Evolutionary conservation across 2,329 filamentous ascomycete species (phyloP), one percentile per base, ranked within the genome.

Genomic region (Fusarium sp.): DNA sequence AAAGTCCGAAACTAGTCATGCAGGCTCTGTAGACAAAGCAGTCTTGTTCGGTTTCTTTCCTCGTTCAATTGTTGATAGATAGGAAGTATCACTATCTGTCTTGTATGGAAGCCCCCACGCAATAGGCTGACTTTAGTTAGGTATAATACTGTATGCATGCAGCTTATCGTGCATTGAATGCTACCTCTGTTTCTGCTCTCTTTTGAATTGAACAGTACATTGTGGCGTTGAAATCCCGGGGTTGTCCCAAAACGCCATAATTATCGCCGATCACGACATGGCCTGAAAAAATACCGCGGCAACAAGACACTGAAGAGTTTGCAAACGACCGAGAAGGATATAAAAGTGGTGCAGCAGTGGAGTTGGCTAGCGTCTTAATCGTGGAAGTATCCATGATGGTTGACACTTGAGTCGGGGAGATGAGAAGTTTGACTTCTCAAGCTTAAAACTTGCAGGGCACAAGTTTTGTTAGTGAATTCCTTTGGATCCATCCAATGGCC

Each of bases 261-360:
- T 25, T 40, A 65, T 45, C 49, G 64, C 61, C 57, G 57, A 75
- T 75, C 70, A 71, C 73, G 73, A 75, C 73, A 75, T 75, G 51
- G 34, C 34, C 18, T 37, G 18, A 37, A 63, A 53, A 63, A 46
- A 47, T 53, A 46, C 45, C 32, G 34, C 45, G 25, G 25, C 25
- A 47, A 25, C 16, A 46, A 47, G 45, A 12, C 42, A 34, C 48
- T 28, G 40, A 20, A 69, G 63, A 55, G 59, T 62, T 60, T 59
- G 66, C 55, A 63, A 63, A 67, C 57, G 47, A 55, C 55, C 40
- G 46, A 59, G 18, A 37, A 27, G 27, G n/a, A 28, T 30, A 56
- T 71, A 59, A 61, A 66, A 74, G 72, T 73, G 72, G 66, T 50
- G 13, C 48, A 45, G 34, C 43, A 72, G 66, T 58, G 69, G 63